Evolutionary conservation across 805 yeast species (phyloP), one percentile per base, ranked within the genome.

Genomic region (Suhomyces prunicola): DNA sequence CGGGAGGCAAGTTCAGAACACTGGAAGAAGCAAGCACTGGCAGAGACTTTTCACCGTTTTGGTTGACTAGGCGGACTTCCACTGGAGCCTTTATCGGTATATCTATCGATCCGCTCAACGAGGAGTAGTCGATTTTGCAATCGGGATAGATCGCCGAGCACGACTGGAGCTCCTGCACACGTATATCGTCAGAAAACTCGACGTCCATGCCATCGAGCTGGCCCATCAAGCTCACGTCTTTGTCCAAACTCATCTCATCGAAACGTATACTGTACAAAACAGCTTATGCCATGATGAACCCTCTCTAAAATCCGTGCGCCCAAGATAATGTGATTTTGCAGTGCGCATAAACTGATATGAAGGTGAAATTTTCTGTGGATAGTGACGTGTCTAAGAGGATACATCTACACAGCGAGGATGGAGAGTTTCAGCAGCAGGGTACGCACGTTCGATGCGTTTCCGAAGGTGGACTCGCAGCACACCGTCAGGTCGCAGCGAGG

Each of bases 401-500:
- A 19, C 19, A 19, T 19, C 19, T 19, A 19, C 19, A 19, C 19
- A 19, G 19, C 3, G 19, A 19, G 19, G 19, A 19, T 76, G 78
- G 77, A 74, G 39, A 36, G 67, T 10, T 68, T 75, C 54, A 57
- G 74, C 10, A 62, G 58, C 24, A 62, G 58, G 52, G 79, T 88
- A 26, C 66, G 72, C 55, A 73, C 76, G 23, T 76, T 76, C 55
- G 80, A 76, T 62, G 80, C 80, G 53, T 76, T 76, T 57, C 80
- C 80, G 26, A 76, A 76, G 56, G 77, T 75, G 29, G 73, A 71
- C 50, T 63, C 77, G 5, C 72, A 72, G 60, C 91, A 90, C 62
- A 79, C 86, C 46, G 87, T 87, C 47, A 75, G 90, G 57, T 87
- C 96, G 1, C 71, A 81, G 27, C 77, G 94, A 56, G 97, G 97